A percentile compares a stretch with the other conserved stretches of the same genome.
phyloP scores from a whole-genome alignment of 2,329 filamentous ascomycete genomes.

The Alternaria sp. region DNA sequence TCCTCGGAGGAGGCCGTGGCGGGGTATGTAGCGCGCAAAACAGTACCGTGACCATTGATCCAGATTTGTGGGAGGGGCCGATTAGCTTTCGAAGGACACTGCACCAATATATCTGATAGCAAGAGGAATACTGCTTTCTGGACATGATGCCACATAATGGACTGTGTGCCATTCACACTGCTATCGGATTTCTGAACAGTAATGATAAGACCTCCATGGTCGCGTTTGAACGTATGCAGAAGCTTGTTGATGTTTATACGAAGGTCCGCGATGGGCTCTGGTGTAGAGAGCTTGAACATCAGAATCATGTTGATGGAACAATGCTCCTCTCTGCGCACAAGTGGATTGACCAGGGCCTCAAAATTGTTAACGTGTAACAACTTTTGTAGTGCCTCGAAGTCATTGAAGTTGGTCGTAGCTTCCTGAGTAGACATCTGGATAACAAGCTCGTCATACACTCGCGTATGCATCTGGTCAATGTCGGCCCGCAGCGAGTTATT shows the following conservation, averaged over 20 bases:
- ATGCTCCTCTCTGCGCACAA: not conserved
- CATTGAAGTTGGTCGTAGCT: not conserved
- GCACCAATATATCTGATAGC: not conserved
- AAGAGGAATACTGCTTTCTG: not conserved
- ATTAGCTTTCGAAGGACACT: not conserved
- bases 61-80: not conserved
- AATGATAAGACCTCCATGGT: not conserved
- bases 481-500: fast-evolving
- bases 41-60: not conserved
- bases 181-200: not conserved
- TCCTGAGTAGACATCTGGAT: not conserved
- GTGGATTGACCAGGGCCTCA: not conserved
- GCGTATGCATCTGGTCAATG: not conserved
- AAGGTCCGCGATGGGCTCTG: not conserved
- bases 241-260: not conserved
- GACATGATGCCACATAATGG: not conserved
- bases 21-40: not conserved
- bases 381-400: not conserved
- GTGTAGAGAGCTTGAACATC: not conserved
- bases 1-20: not conserved
- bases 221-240: not conserved
- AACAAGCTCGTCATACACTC: not conserved
- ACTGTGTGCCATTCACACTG: not conserved
- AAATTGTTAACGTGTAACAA: fast-evolving
- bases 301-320: not conserved